Evolutionary conservation across 805 yeast species (phyloP), one percentile per base, ranked within the genome.

Genomic region (Lachancea meyersii): DNA sequence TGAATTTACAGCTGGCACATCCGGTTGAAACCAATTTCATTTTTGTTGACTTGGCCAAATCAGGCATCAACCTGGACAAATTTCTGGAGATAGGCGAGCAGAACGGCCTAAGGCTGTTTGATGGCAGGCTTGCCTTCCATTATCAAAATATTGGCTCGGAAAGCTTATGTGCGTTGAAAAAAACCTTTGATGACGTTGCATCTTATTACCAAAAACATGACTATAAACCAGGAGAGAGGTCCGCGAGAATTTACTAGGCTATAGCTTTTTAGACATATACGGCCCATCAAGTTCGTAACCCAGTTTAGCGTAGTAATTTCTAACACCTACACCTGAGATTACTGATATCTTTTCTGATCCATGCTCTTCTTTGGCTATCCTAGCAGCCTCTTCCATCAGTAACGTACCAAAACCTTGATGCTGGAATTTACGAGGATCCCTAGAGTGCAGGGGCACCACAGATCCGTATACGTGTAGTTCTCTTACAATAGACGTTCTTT

Each of bases 331-430:
- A 52, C 98, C 98, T 26, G 94, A 82, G 53, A 93, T 93, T 42
- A 93, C 98, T 61, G 95, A 80, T 28, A 93, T 83, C 68, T 93
- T 93, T 40, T 73, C 70, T 4, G 95, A 82, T 0, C 96, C 95
- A 62, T 93, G 98, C 61, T 93, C 98, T 56, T 88, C 96, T 40
- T 80, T 75, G 1, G 98, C 93, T 47, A 93, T 93, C 51, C 96
- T 76, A 56, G 87, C 97, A 3, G 98, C 98, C 65, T 93, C 98
- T 65, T 93, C 97, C 98, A 93, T 93, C 40, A 93, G 67, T 55
- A 93, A 71, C 5, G 98, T 91, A 49, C 98, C 98, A 62, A 91
- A 93, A 17, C 98, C 98, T 71, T 93, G 98, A 70, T 93, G 98
- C 69, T 93, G 98, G 71, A 93, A 93, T 65, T 93, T 93, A 58